Conservation (phyloP, 257 asterid genomes). For the Solanum gandarillasii region DNA sequence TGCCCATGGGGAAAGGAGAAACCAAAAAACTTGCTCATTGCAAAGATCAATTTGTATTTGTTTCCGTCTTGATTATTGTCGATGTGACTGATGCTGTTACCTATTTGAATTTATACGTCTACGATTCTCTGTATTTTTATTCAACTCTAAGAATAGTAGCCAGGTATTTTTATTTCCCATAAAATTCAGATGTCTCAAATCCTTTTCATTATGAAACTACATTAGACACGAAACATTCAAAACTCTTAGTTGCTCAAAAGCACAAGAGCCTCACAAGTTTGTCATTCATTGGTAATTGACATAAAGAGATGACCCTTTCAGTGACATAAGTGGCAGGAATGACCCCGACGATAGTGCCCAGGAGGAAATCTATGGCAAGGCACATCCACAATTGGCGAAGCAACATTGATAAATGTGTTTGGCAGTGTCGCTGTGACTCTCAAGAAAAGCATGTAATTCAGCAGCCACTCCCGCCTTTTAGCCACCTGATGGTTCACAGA, state of each 20-base stretch:
- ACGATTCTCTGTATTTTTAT: too few relatives aligned
- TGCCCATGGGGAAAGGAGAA: not conserved
- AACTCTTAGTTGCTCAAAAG: not conserved
- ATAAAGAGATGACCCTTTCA: conserved; percentile 35
- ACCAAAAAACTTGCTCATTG: not conserved
- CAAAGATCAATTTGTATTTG: not conserved
- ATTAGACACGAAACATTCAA: not conserved
- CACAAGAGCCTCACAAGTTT: not conserved
- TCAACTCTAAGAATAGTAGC: not conserved
- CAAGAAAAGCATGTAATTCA: conserved; percentile 87
- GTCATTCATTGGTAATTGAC: not conserved
- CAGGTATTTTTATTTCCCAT: not conserved
- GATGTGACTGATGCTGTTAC: not conserved
- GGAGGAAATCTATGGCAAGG: conserved; percentile 72
- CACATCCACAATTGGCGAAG: conserved; percentile 90
- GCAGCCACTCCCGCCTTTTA: conserved; percentile 53
- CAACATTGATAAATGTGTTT: conserved; percentile 80
- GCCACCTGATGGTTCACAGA: conserved; percentile 41
- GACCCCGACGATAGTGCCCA: conserved; percentile 76
- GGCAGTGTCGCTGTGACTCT: conserved; percentile 95
- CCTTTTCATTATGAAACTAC: not conserved
- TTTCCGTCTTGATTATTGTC: not conserved
- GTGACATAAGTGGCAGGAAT: conserved; percentile 93
- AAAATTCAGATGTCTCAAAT: not conserved
- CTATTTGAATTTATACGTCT: not conserved